Evolutionary conservation across 2,329 filamentous ascomycete genomes (phyloP).

Genomic region (Penicillium frequentans): DNA sequence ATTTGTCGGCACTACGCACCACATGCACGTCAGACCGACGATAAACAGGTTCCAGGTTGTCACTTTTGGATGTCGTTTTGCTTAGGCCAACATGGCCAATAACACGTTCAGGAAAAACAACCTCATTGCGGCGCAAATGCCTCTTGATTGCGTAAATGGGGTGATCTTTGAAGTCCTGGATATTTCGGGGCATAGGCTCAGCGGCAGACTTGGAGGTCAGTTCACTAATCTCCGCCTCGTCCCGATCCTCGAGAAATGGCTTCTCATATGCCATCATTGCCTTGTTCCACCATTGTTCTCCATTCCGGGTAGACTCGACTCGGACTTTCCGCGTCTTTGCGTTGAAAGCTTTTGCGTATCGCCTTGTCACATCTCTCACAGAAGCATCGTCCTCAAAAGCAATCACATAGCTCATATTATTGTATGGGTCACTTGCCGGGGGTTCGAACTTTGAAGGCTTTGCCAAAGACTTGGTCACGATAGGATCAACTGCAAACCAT

Average conservation of each 20-base stretch:
- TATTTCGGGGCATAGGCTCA: constrained; percentile 83
- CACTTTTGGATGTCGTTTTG: constrained; percentile 44
- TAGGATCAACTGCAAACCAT: constrained; percentile 84
- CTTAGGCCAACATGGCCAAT: constrained; percentile 72
- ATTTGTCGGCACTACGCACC: constrained; percentile 78
- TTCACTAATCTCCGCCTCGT: constrained; percentile 81
- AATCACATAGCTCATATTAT: constrained; percentile 78
- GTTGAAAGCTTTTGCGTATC: constrained; percentile 85
- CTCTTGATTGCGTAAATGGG: constrained; percentile 80
- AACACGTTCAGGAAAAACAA: constrained; percentile 67
- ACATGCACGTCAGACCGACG: constrained; percentile 76
- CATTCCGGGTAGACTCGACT: constrained; percentile 66
- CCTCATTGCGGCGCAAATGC: constrained; percentile 80
- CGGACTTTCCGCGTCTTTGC: constrained; percentile 81
- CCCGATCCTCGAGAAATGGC: constrained; percentile 60
- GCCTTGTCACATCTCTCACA: constrained; percentile 79
- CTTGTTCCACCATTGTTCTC: constrained; percentile 57
- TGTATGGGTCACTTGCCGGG: constrained; percentile 72
- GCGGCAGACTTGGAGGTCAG: constrained; percentile 68
- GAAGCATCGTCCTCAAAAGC: constrained; percentile 79
- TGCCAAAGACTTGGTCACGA: constrained; percentile 78
- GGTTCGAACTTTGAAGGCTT: constrained; percentile 79
- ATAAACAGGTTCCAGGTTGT: constrained; percentile 73
- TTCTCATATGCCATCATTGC: constrained; percentile 45
- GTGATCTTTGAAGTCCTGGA: constrained; percentile 85